Evolutionary conservation across 2,329 filamentous ascomycete genomes (phyloP).

Genomic region (Colletotrichum incanum): DNA sequence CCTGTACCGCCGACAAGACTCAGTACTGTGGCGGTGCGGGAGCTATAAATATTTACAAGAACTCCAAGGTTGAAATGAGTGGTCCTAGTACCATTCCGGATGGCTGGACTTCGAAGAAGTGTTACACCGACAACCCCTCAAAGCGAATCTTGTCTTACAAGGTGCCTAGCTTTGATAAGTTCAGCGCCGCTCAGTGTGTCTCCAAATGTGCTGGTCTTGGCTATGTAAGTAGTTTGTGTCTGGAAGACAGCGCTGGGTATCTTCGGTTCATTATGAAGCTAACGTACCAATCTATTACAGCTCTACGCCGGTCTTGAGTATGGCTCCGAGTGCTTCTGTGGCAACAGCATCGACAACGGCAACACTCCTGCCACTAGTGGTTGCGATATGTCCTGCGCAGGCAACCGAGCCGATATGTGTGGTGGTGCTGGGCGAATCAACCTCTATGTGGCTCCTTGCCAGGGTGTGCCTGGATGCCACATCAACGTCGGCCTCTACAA

Average conservation of each 20-base stretch:
- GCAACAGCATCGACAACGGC: constrained; percentile 61
- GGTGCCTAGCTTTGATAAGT: constrained; percentile 10
- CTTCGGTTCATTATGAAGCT: too few relatives aligned
- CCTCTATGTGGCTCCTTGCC: constrained; percentile 49
- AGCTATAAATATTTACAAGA: constrained; percentile 58
- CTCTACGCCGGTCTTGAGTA: constrained; percentile 65
- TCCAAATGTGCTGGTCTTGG: constrained; percentile 1
- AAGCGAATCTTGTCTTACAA: constrained; percentile 9
- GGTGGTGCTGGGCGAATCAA: constrained; percentile 60
- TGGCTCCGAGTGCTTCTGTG: constrained; percentile 68
- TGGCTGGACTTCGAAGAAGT: background rate
- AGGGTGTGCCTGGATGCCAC: background rate
- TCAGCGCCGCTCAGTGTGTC: constrained; percentile 12
- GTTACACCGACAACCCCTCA: constrained; percentile 13
- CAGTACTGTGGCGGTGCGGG: constrained; percentile 61
- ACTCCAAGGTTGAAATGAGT: constrained; percentile 52
- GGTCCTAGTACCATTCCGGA: constrained; percentile 44
- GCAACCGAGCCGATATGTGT: constrained; percentile 59
- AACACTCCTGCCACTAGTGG: constrained; percentile 50
- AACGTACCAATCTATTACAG: background rate
- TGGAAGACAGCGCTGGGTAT: too few relatives aligned
- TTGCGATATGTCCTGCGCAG: constrained; percentile 69
- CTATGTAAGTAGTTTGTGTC: constrained; percentile 1
- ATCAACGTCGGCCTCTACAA: background rate
- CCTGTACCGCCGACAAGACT: constrained; percentile 64